Percentiles rank a stretch among this genome's conserved stretches.
Conservation (phyloP, 176 grass and related monocot genomes). For the Bolboschoenus planiculmis region DNA sequence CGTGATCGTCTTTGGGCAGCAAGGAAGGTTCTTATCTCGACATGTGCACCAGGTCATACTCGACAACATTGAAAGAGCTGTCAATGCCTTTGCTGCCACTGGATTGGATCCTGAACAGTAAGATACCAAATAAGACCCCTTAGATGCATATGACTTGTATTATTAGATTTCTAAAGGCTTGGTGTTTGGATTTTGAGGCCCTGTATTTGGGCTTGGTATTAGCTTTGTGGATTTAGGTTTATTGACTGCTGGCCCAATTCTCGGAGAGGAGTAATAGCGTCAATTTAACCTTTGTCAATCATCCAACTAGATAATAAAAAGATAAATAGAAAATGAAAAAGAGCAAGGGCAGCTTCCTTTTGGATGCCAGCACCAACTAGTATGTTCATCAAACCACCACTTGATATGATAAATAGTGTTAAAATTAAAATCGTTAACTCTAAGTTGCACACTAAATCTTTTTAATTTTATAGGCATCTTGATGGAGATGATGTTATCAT, state of each 20-base stretch:
- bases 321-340: background rate
- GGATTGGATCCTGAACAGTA: slow-evolving; percentile 93
- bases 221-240: background rate
- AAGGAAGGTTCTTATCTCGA: slow-evolving; percentile 83
- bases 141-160: background rate
- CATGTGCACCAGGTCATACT: slow-evolving; percentile 91
- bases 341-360: background rate
- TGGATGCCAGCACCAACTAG: background rate
- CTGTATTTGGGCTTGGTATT: background rate
- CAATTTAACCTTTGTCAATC: background rate
- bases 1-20: slow-evolving; percentile 65
- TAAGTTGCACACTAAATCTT: background rate
- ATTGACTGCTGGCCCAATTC: background rate
- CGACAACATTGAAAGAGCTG: slow-evolving; percentile 86
- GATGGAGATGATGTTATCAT: slow-evolving; percentile 71
- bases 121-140: background rate
- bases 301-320: background rate
- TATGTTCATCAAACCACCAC: background rate
- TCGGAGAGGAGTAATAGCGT: background rate
- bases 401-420: background rate
- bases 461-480: background rate
- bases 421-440: background rate
- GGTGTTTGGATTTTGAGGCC: background rate
- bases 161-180: background rate
- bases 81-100: slow-evolving; percentile 78